These are phyloP conservation scores for Ogataea philodendri DNA, from an alignment of 805 yeast species.

Conservation along the genomic window DNA sequence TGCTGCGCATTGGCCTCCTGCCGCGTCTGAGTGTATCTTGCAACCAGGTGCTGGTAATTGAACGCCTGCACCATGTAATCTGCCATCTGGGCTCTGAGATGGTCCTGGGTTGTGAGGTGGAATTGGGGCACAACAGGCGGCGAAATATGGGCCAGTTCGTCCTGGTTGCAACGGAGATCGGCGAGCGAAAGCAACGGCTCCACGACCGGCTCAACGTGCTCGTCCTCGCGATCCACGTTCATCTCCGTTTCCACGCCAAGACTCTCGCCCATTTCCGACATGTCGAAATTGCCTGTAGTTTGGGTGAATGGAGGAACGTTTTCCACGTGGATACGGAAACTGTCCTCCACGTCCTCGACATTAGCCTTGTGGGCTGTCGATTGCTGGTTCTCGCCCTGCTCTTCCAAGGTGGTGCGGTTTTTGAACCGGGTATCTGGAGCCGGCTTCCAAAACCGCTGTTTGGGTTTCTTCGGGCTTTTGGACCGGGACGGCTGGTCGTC, in stretches of 20 bases:
- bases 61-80: conserved; percentile 13
- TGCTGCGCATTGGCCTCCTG: conserved; percentile 15
- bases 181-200: conserved; percentile 14
- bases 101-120: background rate
- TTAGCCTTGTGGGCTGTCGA: conserved; percentile 1
- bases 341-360: conserved; percentile 3
- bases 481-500: conserved; percentile 19
- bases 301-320: conserved; percentile 32
- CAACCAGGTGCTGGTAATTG: conserved; percentile 15
- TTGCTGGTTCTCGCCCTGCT: conserved; percentile 2
- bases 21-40: conserved; percentile 16
- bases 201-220: conserved; percentile 1
- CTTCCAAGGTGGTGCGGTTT: conserved; percentile 10
- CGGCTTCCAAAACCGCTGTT: conserved; percentile 11
- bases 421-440: conserved; percentile 2
- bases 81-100: conserved; percentile 3
- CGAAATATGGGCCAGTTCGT: conserved; percentile 5
- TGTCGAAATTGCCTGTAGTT: conserved; percentile 31
- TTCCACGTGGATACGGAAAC: conserved; percentile 14
- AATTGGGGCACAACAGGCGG: conserved; percentile 9
- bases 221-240: conserved; percentile 10
- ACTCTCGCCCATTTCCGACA: conserved; percentile 25
- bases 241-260: conserved; percentile 14
- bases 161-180: conserved; percentile 22
- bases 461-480: conserved; percentile 6